These are phyloP conservation scores for Elymus sibiricus DNA, from an alignment of 176 grass and related monocot genomes.

Conservation along the genomic window DNA sequence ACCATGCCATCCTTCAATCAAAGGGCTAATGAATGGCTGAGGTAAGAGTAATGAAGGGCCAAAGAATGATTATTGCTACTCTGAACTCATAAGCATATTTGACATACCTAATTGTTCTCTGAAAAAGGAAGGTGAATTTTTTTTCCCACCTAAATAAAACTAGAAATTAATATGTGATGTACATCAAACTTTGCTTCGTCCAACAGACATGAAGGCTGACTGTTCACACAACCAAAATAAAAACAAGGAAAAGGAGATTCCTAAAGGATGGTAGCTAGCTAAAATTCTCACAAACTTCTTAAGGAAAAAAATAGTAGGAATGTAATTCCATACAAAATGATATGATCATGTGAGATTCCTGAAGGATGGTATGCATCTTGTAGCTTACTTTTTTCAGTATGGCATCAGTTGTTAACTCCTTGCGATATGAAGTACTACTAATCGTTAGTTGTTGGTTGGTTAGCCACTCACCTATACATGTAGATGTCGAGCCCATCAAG, in stretches of 20 bases:
- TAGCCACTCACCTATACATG: conserved; percentile 49
- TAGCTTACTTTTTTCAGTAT: not conserved
- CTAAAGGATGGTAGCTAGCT: not conserved
- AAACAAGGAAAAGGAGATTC: not conserved
- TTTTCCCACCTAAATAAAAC: not conserved
- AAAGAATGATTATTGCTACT: not conserved
- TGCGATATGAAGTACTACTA: not conserved
- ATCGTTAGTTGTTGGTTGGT: not conserved
- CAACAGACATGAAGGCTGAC: not conserved
- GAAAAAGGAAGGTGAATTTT: not conserved
- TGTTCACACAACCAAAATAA: not conserved
- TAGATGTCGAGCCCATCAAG: conserved; percentile 68
- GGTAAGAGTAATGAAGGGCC: not conserved
- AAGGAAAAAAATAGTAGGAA: not conserved
- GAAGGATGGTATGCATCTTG: not conserved
- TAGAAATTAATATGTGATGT: not conserved
- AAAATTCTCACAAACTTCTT: not conserved
- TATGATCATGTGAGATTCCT: not conserved
- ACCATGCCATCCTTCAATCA: not conserved
- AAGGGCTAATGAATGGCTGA: not conserved
- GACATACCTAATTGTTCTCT: not conserved
- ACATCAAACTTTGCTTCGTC: not conserved
- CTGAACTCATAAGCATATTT: not conserved
- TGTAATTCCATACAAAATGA: not conserved
- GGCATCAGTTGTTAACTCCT: not conserved